Percentiles rank a stretch among this genome's conserved stretches.
phyloP scores from a whole-genome alignment of 805 yeast species.

The Saturnispora gosingensis region DNA sequence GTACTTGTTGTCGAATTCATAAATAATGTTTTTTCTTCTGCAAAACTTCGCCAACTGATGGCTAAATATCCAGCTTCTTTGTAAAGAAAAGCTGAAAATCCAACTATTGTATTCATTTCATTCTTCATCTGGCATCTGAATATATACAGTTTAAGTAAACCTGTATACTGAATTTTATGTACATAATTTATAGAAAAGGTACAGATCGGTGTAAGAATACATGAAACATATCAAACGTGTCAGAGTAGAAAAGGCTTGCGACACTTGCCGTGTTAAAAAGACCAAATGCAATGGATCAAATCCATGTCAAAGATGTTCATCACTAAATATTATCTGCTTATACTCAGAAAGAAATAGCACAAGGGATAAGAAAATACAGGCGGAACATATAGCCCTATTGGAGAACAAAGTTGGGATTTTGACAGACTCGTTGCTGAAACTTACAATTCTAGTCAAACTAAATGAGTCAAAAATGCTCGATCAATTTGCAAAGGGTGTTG shows the following conservation, averaged over 20 bases:
- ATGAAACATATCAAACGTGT: background rate
- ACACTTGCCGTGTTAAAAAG: slow-evolving; percentile 51
- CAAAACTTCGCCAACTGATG: background rate
- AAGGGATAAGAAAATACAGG: slow-evolving; percentile 47
- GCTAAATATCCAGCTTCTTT: background rate
- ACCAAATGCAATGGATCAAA: slow-evolving; percentile 56
- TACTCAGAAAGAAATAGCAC: slow-evolving; percentile 46
- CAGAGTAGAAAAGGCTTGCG: slow-evolving; percentile 57
- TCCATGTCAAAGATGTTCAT: slow-evolving; percentile 48
- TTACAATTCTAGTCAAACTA: slow-evolving; percentile 22
- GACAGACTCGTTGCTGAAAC: slow-evolving; percentile 37
- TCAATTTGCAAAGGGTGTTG: background rate
- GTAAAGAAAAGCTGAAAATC: background rate
- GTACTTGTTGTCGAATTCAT: background rate
- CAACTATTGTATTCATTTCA: background rate
- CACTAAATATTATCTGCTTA: slow-evolving; percentile 49
- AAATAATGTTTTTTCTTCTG: background rate
- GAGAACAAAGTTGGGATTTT: slow-evolving; percentile 48
- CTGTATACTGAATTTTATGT: background rate
- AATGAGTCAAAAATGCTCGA: slow-evolving; percentile 1
- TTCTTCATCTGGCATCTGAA: background rate
- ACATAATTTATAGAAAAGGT: background rate
- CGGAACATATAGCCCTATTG: slow-evolving; percentile 52
- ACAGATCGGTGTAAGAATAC: background rate
- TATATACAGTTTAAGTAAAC: too few relatives aligned